phyloP scores from a whole-genome alignment of 2,329 filamentous ascomycete genomes.

The Epichloe uncinata region DNA sequence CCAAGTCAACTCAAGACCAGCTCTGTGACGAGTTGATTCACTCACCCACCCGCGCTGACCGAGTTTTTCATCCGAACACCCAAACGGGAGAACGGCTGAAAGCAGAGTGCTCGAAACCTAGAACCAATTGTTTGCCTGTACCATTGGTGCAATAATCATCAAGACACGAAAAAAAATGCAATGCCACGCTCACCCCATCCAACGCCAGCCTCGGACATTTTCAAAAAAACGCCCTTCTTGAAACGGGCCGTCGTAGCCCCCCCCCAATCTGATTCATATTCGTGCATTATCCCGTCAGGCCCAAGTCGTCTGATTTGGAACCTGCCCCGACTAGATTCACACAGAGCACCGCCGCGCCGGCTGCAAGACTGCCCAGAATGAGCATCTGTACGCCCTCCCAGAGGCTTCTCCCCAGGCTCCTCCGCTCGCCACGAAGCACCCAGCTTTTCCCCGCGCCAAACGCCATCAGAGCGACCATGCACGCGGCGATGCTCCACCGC shows the following conservation, averaged over 20 bases:
- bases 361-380: slow-evolving; percentile 20
- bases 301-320: neutral
- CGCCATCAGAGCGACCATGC: slow-evolving; percentile 37
- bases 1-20: too few relatives aligned
- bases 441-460: slow-evolving; percentile 45
- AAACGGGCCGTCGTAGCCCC: neutral
- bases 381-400: slow-evolving; percentile 22
- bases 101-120: too few relatives aligned
- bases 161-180: neutral
- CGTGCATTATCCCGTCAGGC: neutral
- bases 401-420: slow-evolving; percentile 11
- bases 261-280: neutral
- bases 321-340: slow-evolving; percentile 14
- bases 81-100: too few relatives aligned
- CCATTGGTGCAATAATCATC: neutral
- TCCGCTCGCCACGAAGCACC: slow-evolving; percentile 14
- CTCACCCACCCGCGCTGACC: too few relatives aligned
- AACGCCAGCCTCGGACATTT: neutral
- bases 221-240: neutral
- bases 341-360: slow-evolving; percentile 17
- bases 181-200: neutral
- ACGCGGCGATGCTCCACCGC: slow-evolving; percentile 39
- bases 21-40: too few relatives aligned
- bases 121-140: neutral
- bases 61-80: too few relatives aligned